A percentile compares a stretch with the other conserved stretches of the same genome.
These are phyloP conservation scores for Hypomyces perniciosus DNA, from an alignment of 2,329 filamentous ascomycete genomes.

Conservation along the genomic window DNA sequence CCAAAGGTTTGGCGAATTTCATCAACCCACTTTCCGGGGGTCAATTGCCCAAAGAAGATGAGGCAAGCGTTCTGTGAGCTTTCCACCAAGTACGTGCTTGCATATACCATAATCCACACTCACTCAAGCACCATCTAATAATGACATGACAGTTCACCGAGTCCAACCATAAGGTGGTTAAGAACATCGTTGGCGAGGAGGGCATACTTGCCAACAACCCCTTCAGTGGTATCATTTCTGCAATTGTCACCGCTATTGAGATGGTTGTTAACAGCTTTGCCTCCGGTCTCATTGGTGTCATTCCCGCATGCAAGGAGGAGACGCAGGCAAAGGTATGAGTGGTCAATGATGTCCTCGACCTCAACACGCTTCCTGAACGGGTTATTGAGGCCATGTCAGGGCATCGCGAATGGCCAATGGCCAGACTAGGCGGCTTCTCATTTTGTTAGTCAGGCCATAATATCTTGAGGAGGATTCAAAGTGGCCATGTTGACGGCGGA, in stretches of 20 bases:
- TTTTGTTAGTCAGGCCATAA: too few species aligned
- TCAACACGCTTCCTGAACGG: not conserved
- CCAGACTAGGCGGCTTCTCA: too few species aligned
- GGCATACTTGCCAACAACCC: constrained; percentile 11
- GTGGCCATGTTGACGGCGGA: too few species aligned
- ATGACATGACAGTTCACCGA: constrained; percentile 10
- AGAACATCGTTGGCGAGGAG: constrained; percentile 15
- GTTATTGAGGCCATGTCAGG: too few species aligned
- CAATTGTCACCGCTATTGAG: constrained; percentile 16
- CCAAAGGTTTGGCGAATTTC: not conserved
- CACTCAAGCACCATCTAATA: not conserved
- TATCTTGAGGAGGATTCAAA: too few species aligned
- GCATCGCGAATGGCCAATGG: too few species aligned
- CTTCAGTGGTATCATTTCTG: constrained; percentile 13
- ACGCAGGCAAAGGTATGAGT: constrained; percentile 7
- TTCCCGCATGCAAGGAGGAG: constrained; percentile 14
- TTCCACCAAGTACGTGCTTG: constrained; percentile 11
- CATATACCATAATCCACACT: not conserved
- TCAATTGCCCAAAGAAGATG: constrained; percentile 9
- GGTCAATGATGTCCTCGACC: constrained; percentile 1
- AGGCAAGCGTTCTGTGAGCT: constrained; percentile 15
- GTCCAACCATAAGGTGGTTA: constrained; percentile 17
- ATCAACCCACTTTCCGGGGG: not conserved
- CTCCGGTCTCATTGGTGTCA: constrained; percentile 12
- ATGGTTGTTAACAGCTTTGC: constrained; percentile 16